Evolutionary conservation across 495 filamentous ascomycete genomes (phyloP).

Genomic region (Amphirosellinia nigrospora): DNA sequence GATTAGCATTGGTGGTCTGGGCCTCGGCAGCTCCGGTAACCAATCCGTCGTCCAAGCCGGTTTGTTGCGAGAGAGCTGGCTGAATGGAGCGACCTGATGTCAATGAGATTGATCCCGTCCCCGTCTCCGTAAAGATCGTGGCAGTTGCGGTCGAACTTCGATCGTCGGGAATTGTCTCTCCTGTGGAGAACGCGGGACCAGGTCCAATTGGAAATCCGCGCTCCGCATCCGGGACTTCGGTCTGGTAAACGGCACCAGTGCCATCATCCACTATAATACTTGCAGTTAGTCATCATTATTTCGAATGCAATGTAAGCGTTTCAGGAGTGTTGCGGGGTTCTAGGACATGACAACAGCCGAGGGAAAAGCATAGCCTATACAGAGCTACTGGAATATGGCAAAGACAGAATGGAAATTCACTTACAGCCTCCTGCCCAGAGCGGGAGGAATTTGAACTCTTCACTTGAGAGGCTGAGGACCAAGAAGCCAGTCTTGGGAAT

Average conservation of each 20-base stretch:
- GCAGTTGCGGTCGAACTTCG: slow-evolving; percentile 28
- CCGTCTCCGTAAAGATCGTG: slow-evolving; percentile 2
- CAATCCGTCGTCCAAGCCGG: background rate
- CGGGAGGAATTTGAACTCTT: slow-evolving; percentile 51
- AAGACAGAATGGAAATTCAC: background rate
- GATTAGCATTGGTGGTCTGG: background rate
- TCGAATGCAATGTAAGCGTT: background rate
- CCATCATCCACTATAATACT: slow-evolving; percentile 43
- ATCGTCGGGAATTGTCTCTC: slow-evolving; percentile 40
- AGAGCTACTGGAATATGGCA: background rate
- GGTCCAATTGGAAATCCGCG: slow-evolving; percentile 49
- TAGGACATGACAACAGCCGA: background rate
- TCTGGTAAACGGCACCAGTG: slow-evolving; percentile 52
- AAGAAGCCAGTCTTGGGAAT: slow-evolving; percentile 41
- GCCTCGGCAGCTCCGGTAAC: background rate
- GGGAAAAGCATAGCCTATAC: too few relatives aligned
- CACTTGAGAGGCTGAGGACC: slow-evolving; percentile 39
- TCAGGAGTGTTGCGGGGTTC: background rate
- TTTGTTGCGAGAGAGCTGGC: slow-evolving; percentile 23
- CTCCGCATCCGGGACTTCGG: slow-evolving; percentile 44
- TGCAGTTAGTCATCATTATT: background rate
- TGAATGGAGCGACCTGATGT: slow-evolving; percentile 31
- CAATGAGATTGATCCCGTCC: slow-evolving; percentile 29
- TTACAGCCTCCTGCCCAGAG: slow-evolving; percentile 52
- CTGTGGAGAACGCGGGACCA: slow-evolving; percentile 53